Evolutionary conservation across 306 rosid species (phyloP).

Genomic region (Casuarina glauca): DNA sequence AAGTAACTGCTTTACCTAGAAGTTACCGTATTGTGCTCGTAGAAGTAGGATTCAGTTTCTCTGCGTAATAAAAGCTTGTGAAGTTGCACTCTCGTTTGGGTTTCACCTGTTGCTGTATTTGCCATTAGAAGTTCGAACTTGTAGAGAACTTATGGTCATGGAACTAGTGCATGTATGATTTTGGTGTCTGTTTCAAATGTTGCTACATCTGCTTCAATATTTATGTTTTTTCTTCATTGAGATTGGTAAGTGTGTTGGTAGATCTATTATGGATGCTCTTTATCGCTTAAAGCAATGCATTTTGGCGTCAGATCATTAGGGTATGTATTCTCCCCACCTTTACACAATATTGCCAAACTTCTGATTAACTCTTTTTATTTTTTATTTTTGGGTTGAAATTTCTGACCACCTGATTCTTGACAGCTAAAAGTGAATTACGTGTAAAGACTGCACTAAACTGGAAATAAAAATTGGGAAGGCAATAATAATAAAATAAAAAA

Average conservation of each 20-base stretch:
- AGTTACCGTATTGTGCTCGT: slow-evolving; percentile 42
- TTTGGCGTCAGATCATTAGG: too few relatives aligned
- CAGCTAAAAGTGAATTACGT: too few relatives aligned
- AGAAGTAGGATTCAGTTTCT: slow-evolving; percentile 43
- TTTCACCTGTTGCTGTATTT: slow-evolving; percentile 22
- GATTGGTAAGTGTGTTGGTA: neutral
- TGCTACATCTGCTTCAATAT: neutral
- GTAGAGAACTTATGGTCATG: slow-evolving; percentile 24
- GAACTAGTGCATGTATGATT: slow-evolving; percentile 37
- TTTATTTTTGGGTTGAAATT: too few relatives aligned
- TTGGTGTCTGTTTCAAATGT: slow-evolving; percentile 3
- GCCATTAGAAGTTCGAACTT: slow-evolving; percentile 16
- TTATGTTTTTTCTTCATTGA: neutral
- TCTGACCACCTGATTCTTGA: too few relatives aligned
- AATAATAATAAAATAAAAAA: too few relatives aligned
- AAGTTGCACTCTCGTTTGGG: slow-evolving; percentile 33
- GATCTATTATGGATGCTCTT: too few relatives aligned
- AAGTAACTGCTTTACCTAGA: slow-evolving; percentile 35
- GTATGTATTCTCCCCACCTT: too few relatives aligned
- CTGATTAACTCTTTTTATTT: too few relatives aligned
- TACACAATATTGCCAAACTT: too few relatives aligned
- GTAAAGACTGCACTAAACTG: too few relatives aligned
- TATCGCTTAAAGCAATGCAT: too few relatives aligned
- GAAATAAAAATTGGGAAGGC: too few relatives aligned
- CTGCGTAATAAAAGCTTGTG: slow-evolving; percentile 50